Evolutionary conservation across 805 yeast species (phyloP), one percentile per base, ranked within the genome.

Genomic region (Kurtzmaniella cleridarum): DNA sequence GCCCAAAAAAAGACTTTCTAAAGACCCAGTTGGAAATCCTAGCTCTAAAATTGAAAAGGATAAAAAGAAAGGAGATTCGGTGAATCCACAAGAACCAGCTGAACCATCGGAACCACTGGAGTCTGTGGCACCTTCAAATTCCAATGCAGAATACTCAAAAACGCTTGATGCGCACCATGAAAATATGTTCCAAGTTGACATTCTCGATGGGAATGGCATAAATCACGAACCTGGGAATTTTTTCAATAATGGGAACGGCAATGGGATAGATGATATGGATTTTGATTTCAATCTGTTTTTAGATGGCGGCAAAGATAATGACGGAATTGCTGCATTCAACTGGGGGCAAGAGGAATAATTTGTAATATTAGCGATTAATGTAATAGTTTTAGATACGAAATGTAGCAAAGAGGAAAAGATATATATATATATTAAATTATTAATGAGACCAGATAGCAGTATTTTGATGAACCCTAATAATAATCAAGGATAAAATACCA

Each of bases 231-330:
- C 45, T n/a, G 43, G 43, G n/a, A 54, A 56, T 38, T 59, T 57
- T 38, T 49, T 48, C 15, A 32, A 50, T 18, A 47, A 51, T 2
- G 48, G 32, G 27, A 32, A 36, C 15, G 45, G 44, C 17, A 54
- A 56, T 8, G 57, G 60, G n/a, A 53, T 66, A 28, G 72, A 66
- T 33, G 73, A 67, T 38, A 64, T 68, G 27, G 73, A 66, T 43
- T 68, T 69, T 48, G 72, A 66, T 43, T 67, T 67, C 47, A 63
- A 64, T 43, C 64, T 54, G 53, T 64, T 68, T 43, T 58, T 69
- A 47, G 71, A 64, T 35, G 60, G 64, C 2, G 53, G 50, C 35
- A 64, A 56, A 11, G 65, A 60, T 32, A 49, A 57, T 41, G 72
- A 67, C 39, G 54, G 61, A 7, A 62, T 66, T 23, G 48, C 50